A percentile compares a stretch with the other conserved stretches of the same genome.
Conservation (phyloP, 163 green algal genomes). For the Prototheca wickerhamii region DNA sequence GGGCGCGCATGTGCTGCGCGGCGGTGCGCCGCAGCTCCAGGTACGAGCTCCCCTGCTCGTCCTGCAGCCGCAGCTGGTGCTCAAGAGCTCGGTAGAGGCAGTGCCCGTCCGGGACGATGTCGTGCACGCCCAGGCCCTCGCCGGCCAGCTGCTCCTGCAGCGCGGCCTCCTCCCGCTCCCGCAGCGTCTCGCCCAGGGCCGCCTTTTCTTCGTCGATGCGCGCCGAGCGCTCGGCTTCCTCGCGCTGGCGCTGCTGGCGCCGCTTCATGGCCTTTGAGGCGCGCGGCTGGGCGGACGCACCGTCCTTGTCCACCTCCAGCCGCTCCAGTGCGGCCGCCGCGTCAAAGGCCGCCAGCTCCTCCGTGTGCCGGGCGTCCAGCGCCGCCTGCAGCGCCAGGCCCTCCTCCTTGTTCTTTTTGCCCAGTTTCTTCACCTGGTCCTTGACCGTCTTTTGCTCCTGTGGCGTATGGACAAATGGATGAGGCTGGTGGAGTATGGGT, state of each 20-base stretch:
- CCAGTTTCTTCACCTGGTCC: slow-evolving; percentile 55
- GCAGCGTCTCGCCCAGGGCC: slow-evolving; percentile 53
- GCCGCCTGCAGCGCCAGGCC: slow-evolving; percentile 39
- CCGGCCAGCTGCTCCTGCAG: slow-evolving; percentile 58
- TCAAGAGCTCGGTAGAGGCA: slow-evolving; percentile 89
- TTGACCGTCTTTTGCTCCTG: slow-evolving; percentile 66
- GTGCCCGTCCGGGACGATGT: slow-evolving; percentile 86
- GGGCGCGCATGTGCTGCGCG: slow-evolving; percentile 66
- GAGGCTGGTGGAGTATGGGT: too few species aligned
- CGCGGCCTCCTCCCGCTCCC: slow-evolving; percentile 50
- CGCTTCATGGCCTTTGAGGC: slow-evolving; percentile 64
- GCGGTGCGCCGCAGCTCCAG: slow-evolving; percentile 55
- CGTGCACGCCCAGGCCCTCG: slow-evolving; percentile 57
- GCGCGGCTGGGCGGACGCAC: slow-evolving; percentile 28
- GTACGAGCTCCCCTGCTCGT: slow-evolving; percentile 4
- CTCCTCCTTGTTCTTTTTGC: slow-evolving; percentile 72
- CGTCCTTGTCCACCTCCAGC: slow-evolving; percentile 12
- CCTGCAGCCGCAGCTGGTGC: slow-evolving; percentile 23
- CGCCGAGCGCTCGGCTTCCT: slow-evolving; percentile 74
- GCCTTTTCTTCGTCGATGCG: slow-evolving; percentile 77
- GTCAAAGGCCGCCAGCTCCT: slow-evolving; percentile 52
- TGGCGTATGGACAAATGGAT: too few species aligned
- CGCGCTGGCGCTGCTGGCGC: slow-evolving; percentile 44
- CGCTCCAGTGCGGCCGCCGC: slow-evolving; percentile 21
- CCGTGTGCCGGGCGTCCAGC: slow-evolving; percentile 48